Evolutionary conservation across 176 grass and related monocot species (phyloP).

Genomic region (Luzula sylvatica): DNA sequence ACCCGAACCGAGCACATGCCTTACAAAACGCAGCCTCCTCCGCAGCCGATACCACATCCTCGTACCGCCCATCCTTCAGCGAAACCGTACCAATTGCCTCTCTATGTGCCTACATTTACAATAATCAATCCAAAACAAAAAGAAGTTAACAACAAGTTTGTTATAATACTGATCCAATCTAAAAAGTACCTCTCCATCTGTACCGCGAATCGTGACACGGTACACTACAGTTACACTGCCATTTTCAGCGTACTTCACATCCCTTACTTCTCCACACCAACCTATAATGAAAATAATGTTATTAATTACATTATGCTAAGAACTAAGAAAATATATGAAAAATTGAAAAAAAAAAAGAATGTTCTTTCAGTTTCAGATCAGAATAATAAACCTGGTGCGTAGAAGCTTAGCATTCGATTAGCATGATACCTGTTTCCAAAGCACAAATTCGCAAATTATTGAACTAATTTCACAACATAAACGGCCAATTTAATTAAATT

Average conservation of each 20-base stretch:
- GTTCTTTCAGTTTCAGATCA: too few species aligned
- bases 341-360: not conserved
- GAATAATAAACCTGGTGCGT: conserved; percentile 50
- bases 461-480: too few species aligned
- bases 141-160: not conserved
- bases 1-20: conserved; percentile 50
- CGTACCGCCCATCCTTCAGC: conserved; percentile 30
- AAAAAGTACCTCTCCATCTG: conserved; percentile 57
- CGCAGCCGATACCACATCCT: conserved; percentile 42
- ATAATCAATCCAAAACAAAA: not conserved
- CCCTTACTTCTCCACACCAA: conserved; percentile 79
- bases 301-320: not conserved
- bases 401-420: conserved; percentile 98
- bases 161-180: conserved; percentile 1
- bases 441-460: too few species aligned
- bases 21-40: conserved; percentile 55
- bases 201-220: conserved; percentile 65
- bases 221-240: conserved; percentile 60
- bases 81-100: conserved; percentile 57
- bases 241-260: conserved; percentile 50
- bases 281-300: conserved; percentile 23
- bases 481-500: too few species aligned
- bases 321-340: not conserved
- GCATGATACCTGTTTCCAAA: conserved; percentile 65
- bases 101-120: conserved; percentile 43